phyloP scores from a whole-genome alignment of 768 basidiomycete genomes.

The Boletus barrowsii region DNA sequence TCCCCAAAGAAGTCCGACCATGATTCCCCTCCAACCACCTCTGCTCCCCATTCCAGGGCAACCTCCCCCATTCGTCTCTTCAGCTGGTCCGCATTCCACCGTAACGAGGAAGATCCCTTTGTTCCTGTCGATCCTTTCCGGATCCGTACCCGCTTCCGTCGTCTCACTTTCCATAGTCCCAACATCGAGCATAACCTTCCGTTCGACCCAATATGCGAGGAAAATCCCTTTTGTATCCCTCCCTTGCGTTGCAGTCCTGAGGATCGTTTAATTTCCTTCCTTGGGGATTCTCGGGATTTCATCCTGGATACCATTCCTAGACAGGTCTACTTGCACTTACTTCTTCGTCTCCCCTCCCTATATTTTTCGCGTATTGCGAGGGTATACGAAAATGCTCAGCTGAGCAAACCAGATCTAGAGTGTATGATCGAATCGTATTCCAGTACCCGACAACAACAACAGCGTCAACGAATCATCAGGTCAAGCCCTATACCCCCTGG shows the following conservation, averaged over 20 bases:
- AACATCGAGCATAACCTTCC: slow-evolving; percentile 17
- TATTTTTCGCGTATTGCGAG: slow-evolving; percentile 78
- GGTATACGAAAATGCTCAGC: slow-evolving; percentile 74
- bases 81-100: slow-evolving; percentile 51
- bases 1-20: slow-evolving; percentile 21
- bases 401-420: slow-evolving; percentile 70
- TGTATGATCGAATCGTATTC: slow-evolving; percentile 43
- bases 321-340: slow-evolving; percentile 42
- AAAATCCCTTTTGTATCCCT: slow-evolving; percentile 20
- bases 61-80: slow-evolving; percentile 61
- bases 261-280: slow-evolving; percentile 14
- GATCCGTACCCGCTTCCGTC: slow-evolving; percentile 23
- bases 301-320: slow-evolving; percentile 39
- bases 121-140: slow-evolving; percentile 55
- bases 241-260: slow-evolving; percentile 10
- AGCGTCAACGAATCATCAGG: slow-evolving; percentile 7
- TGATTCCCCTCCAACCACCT: slow-evolving; percentile 27
- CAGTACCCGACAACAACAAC: slow-evolving; percentile 10
- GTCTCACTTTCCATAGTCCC: slow-evolving; percentile 21
- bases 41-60: slow-evolving; percentile 39
- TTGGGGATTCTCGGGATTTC: slow-evolving; percentile 25
- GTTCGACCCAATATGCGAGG: slow-evolving; percentile 25
- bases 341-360: slow-evolving; percentile 71
- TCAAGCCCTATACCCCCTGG: slow-evolving; percentile 33
- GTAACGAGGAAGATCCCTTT: slow-evolving; percentile 52